phyloP scores from a whole-genome alignment of 345 rosid genomes.

The Crucihimalaya himalaica region DNA sequence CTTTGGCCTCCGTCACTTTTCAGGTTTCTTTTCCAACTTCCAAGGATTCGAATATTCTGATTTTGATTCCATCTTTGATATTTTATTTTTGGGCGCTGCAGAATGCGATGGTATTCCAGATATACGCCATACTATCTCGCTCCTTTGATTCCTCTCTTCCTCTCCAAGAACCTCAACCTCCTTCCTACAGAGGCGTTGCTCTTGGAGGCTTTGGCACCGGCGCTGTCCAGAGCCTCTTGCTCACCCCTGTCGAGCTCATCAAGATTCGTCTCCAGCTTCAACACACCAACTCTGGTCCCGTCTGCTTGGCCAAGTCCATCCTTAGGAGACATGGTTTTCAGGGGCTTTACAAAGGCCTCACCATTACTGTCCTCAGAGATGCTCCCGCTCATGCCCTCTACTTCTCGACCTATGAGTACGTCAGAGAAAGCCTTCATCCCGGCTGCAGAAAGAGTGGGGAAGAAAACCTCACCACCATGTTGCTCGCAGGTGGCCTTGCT shows the following conservation, averaged over 20 bases:
- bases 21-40: slow-evolving; percentile 47
- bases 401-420: slow-evolving; percentile 90
- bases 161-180: slow-evolving; percentile 70
- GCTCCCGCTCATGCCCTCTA: slow-evolving; percentile 84
- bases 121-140: slow-evolving; percentile 77
- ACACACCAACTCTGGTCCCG: slow-evolving; percentile 50
- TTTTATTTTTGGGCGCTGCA: too few species aligned
- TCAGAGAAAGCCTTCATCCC: slow-evolving; percentile 79
- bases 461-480: slow-evolving; percentile 73
- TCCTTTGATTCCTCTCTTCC: slow-evolving; percentile 59
- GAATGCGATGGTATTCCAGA: slow-evolving; percentile 97
- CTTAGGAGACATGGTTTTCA: slow-evolving; percentile 54
- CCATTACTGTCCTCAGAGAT: slow-evolving; percentile 74
- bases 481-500: slow-evolving; percentile 80
- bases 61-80: too few species aligned
- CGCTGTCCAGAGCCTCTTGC: slow-evolving; percentile 75
- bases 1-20: slow-evolving; percentile 89
- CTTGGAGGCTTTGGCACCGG: slow-evolving; percentile 85
- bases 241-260: slow-evolving; percentile 74
- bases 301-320: slow-evolving; percentile 63
- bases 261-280: slow-evolving; percentile 89
- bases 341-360: slow-evolving; percentile 76
- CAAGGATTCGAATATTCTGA: too few species aligned
- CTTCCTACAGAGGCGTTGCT: slow-evolving; percentile 82
- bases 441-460: slow-evolving; percentile 80